Base-by-base conservation (phyloP, 1,284 basidiomycete species). In the Phlebopus sp. region DNA sequence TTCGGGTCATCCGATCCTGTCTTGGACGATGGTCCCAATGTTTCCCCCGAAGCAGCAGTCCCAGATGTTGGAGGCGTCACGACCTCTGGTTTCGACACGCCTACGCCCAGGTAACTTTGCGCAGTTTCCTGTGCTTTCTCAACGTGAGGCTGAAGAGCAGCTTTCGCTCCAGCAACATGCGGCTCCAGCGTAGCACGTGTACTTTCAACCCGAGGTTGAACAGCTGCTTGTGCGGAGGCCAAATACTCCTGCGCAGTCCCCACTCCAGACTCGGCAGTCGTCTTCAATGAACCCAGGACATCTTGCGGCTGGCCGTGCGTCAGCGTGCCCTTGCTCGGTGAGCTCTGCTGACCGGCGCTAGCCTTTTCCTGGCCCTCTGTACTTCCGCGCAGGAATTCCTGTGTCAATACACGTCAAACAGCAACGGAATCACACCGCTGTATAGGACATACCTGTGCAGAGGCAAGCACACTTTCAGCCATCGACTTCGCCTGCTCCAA, bases 401-500 rank as follows among this genome's bases (percentile, higher is more conserved):
- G 40, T 10, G 11, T 14, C 27, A 41, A 37, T 42, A 3, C 15
- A 31, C 27, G 25, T 10, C 21, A 35, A 11, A 6, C 7, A 9
- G 3, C 2, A n/a, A 32, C 15, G 18, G 2, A 6, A 27, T 21
- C 21, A 29, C 40, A 25, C 13, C 37, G 17, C 6, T 27, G 17
- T n/a, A 11, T 39, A 18, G 27, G 5, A 61, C 68, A 18, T 53
- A 80, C 81, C 69, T 78, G 76, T 14, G 78, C 80, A 37, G 77
- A 75, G 14, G 71, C 61, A 5, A 80, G 51, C 0, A 75, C 77
- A 44, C 59, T 68, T 7, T 62, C 64, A 0, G 75, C 78, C 3
- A 79, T 43, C n/a, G 59, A 62, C 63, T 78, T 82, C 4, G 76
- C 80, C 54, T 79, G 76, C 19, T 78, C 74, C 5, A 83, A 63